Conservation (phyloP, 257 asterid species). For the Verbena officinalis region DNA sequence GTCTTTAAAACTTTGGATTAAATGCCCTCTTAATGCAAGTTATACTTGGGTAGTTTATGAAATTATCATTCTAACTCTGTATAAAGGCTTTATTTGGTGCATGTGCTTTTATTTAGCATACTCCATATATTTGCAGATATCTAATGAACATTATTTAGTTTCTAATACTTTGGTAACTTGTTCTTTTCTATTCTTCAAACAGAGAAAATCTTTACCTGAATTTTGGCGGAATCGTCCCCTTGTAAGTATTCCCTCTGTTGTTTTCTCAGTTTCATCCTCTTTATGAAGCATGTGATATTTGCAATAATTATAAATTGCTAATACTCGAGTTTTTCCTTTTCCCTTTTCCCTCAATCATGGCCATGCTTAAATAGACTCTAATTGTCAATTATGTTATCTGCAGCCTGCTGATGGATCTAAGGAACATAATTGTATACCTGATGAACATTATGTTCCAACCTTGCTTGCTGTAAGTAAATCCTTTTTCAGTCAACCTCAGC, state of each 20-base stretch:
- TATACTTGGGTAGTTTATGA: constrained; percentile 13
- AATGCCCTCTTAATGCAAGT: constrained; percentile 5
- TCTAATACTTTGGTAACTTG: constrained; percentile 20
- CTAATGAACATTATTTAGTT: constrained; percentile 2
- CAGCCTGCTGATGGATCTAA: constrained; percentile 79
- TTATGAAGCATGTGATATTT: constrained; percentile 6
- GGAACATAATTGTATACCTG: constrained; percentile 98
- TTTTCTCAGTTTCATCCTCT: constrained; percentile 24
- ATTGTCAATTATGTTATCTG: constrained; percentile 27
- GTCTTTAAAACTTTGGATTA: neutral
- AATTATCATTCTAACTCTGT: neutral
- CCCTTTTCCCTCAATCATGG: too few relatives aligned
- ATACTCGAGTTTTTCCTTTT: neutral
- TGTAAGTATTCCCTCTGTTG: constrained; percentile 57
- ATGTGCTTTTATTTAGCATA: constrained; percentile 16
- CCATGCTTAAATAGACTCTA: too few relatives aligned
- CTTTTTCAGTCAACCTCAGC: constrained; percentile 2
- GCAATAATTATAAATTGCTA: neutral
- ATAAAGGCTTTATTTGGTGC: constrained; percentile 9
- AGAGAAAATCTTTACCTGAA: constrained; percentile 93
- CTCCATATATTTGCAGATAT: constrained; percentile 4
- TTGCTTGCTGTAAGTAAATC: constrained; percentile 75
- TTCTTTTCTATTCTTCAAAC: constrained; percentile 34
- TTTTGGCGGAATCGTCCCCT: constrained; percentile 87
- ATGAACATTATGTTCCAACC: constrained; percentile 97